Percentiles rank a stretch among this genome's conserved stretches.
Conservation (phyloP, 2,329 filamentous ascomycete genomes). For the Pseudogymnoascus sp. region DNA sequence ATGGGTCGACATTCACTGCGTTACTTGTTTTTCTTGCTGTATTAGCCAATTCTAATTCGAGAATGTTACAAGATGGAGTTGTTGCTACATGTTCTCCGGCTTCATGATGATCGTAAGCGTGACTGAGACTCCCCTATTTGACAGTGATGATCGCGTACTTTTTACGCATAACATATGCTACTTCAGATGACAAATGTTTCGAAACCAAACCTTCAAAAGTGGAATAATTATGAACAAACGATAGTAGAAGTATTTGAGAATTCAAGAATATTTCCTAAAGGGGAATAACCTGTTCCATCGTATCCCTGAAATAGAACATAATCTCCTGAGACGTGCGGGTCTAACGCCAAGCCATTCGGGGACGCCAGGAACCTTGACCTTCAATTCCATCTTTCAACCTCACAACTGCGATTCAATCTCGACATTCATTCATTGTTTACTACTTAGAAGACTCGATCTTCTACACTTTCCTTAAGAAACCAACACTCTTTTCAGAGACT, state of each 20-base stretch:
- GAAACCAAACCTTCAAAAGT: not conserved
- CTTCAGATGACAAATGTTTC: not conserved
- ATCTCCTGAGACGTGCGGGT: constrained; percentile 7
- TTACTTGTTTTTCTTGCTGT: constrained; percentile 30
- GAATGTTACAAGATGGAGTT: constrained; percentile 9
- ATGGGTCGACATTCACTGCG: constrained; percentile 27
- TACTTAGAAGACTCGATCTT: constrained; percentile 3
- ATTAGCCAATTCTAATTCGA: constrained; percentile 29
- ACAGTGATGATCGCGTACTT: too few species aligned
- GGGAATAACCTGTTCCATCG: constrained; percentile 2
- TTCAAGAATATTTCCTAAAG: not conserved
- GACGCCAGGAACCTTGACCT: constrained; percentile 8
- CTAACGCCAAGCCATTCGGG: constrained; percentile 1
- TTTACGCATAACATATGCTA: not conserved
- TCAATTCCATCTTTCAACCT: constrained; percentile 7
- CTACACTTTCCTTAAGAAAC: constrained; percentile 8
- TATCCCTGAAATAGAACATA: constrained; percentile 10
- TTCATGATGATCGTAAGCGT: not conserved
- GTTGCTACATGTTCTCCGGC: not conserved
- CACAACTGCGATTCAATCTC: not conserved
- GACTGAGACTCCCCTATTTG: not conserved
- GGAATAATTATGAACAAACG: not conserved
- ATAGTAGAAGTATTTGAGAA: not conserved
- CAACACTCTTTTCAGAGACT: not conserved
- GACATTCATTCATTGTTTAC: not conserved